Evolutionary conservation across 768 basidiomycete species (phyloP), one percentile per base, ranked within the genome.

Genomic region (Psilocybe cubensis): DNA sequence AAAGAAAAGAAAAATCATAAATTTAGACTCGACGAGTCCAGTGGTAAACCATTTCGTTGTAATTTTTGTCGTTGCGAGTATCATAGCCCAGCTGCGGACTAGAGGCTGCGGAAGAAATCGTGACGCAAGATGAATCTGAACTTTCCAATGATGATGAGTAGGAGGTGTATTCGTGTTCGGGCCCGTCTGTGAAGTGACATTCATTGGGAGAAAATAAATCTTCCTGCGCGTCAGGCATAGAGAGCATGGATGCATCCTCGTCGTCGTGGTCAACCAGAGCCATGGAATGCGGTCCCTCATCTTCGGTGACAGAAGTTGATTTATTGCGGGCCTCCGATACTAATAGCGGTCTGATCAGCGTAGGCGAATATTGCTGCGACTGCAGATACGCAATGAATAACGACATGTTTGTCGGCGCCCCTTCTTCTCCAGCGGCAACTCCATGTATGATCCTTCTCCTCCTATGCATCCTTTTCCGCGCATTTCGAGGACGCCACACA

Each of bases 401-500:
- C 9, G 31, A 45, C 40, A 41, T 52, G 46, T 63, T 63, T 28
- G 46, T 58, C 27, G 49, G 50, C 4, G 45, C 54, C 23, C 57
- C 54, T 25, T 54, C 28, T 17, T 45, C 52, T 11, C 42, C 50
- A n/a, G 24, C 20, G 25, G 44, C 27, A 24, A 44, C 44, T 23
- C 56, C 56, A 28, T 40, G 48, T 54, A 48, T 21, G 18, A 41
- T 23, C 35, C 35, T 54, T 41, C 44, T 42, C 54, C 48, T 43
- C 17, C 21, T 31, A 27, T 25, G n/a, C 25, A 51, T 55, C 43
- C 44, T 50, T 47, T 44, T 18, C 29, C 54, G 29, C 27, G 58
- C 29, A 33, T 54, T 44, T 52, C 54, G 35, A 47, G 49, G 66
- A 23, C 57, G 52, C 61, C 64, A 58, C n/a, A 62, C 41, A 28